phyloP scores from a whole-genome alignment of 257 asterid genomes.

The Solanum piurae region DNA sequence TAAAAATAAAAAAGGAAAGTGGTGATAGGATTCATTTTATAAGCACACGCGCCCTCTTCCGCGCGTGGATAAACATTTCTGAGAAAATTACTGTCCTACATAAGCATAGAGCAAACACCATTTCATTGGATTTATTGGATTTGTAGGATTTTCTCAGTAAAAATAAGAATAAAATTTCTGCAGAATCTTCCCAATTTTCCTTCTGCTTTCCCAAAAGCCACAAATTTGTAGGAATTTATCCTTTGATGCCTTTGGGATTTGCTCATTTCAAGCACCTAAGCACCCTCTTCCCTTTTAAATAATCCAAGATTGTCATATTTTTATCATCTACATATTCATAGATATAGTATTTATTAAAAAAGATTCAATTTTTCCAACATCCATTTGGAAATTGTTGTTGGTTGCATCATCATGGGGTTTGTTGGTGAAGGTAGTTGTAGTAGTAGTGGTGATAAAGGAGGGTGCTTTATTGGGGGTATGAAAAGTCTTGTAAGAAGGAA shows the following conservation, averaged over 20 bases:
- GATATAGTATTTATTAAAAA: neutral
- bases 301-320: neutral
- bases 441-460: constrained; percentile 3
- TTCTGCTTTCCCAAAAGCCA: neutral
- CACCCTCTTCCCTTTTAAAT: neutral
- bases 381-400: neutral
- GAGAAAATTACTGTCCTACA: neutral
- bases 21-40: neutral
- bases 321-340: neutral
- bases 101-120: neutral
- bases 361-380: neutral
- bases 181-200: neutral
- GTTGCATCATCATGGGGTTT: neutral
- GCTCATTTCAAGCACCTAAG: neutral
- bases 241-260: neutral
- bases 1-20: neutral
- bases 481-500: constrained; percentile 63
- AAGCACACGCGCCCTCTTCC: neutral
- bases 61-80: neutral
- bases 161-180: neutral
- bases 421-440: constrained; percentile 18
- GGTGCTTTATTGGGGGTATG: constrained; percentile 25
- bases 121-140: neutral
- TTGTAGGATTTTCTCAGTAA: neutral
- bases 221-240: neutral